These are phyloP conservation scores for Bisporella sp. DNA, from an alignment of 2,329 filamentous ascomycete species.

Conservation along the genomic window DNA sequence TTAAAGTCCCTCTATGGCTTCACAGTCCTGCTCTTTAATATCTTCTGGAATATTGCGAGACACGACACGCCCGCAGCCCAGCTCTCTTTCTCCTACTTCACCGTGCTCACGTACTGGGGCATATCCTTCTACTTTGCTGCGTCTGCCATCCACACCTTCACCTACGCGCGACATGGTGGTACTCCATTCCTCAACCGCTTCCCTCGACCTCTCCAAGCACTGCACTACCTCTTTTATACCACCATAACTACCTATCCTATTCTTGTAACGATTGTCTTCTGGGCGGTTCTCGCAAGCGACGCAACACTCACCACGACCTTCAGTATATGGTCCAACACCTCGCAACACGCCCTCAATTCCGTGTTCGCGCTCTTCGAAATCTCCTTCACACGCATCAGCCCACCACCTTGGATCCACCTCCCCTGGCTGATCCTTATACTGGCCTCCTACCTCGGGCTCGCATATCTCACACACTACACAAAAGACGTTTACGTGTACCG, in stretches of 20 bases:
- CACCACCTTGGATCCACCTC: constrained; percentile 59
- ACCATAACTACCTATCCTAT: constrained; percentile 58
- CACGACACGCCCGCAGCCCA: constrained; percentile 5
- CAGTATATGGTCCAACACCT: constrained; percentile 58
- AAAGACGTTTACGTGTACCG: constrained; percentile 70
- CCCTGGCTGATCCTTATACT: constrained; percentile 63
- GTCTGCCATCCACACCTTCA: constrained; percentile 60
- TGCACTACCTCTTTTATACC: constrained; percentile 59
- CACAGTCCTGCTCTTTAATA: constrained; percentile 59
- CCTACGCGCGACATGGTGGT: constrained; percentile 52
- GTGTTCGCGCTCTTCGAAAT: constrained; percentile 72
- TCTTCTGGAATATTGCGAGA: constrained; percentile 58
- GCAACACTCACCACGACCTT: constrained; percentile 44
- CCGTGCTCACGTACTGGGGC: constrained; percentile 67
- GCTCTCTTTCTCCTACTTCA: constrained; percentile 72
- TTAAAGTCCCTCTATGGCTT: constrained; percentile 60
- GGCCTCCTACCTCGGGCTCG: constrained; percentile 63
- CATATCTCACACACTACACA: constrained; percentile 64
- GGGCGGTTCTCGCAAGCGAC: constrained; percentile 49
- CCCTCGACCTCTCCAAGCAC: constrained; percentile 54
- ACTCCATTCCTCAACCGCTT: constrained; percentile 50
- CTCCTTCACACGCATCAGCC: constrained; percentile 56
- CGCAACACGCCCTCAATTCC: constrained; percentile 69
- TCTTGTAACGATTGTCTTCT: constrained; percentile 66
- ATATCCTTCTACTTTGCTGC: constrained; percentile 71